Percentiles rank a stretch among this genome's conserved stretches.
Evolutionary conservation across 1,284 basidiomycete genomes (phyloP).

Genomic region (Neotropicomus parvogracilis): DNA sequence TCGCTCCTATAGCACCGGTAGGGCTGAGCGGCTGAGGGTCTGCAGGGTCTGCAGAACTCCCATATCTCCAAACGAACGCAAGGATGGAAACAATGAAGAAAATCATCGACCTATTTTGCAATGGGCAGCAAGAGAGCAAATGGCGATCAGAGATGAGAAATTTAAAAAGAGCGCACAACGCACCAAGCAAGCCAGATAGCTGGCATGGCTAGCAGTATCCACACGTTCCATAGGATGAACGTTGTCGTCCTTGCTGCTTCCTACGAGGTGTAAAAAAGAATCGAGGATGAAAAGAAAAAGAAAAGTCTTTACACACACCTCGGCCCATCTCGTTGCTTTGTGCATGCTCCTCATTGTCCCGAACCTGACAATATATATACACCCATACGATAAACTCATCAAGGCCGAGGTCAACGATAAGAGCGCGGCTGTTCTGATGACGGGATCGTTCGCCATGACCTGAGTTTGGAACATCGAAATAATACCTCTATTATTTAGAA

Average conservation of each 20-base stretch:
- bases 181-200: constrained; percentile 73
- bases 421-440: constrained; percentile 64
- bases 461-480: constrained; percentile 70
- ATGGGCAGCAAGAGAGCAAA: background rate
- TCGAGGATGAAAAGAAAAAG: background rate
- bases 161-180: constrained; percentile 8
- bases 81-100: constrained; percentile 66
- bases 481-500: constrained; percentile 50
- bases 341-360: constrained; percentile 77
- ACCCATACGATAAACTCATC: constrained; percentile 73
- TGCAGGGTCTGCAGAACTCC: constrained; percentile 45
- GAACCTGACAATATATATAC: constrained; percentile 73
- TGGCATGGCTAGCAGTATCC: constrained; percentile 73
- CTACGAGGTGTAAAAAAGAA: constrained; percentile 32
- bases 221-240: constrained; percentile 73
- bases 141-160: background rate
- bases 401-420: constrained; percentile 65
- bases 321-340: constrained; percentile 71
- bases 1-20: constrained; percentile 45
- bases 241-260: constrained; percentile 66
- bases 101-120: constrained; percentile 55
- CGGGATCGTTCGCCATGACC: constrained; percentile 55
- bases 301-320: constrained; percentile 41
- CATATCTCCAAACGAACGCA: constrained; percentile 70
- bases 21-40: constrained; percentile 31